These are phyloP conservation scores for Daedalea quercina DNA, from an alignment of 768 basidiomycete species.

Conservation along the genomic window DNA sequence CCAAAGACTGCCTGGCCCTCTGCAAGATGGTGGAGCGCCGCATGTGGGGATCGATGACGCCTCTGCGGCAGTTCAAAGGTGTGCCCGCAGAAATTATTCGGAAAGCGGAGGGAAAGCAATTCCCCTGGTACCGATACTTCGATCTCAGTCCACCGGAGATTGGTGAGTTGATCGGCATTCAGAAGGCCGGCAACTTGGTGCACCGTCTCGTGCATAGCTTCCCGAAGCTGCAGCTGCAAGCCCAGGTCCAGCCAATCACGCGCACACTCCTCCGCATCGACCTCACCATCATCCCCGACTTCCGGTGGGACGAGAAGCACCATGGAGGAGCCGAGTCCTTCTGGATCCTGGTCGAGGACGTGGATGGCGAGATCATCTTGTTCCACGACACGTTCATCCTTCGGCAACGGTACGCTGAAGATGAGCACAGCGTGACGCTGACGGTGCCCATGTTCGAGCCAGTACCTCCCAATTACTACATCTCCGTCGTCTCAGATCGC, in stretches of 20 bases:
- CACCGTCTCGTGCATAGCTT: constrained; percentile 93
- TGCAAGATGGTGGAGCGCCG: constrained; percentile 94
- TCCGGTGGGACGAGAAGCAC: constrained; percentile 95
- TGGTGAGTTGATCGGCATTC: constrained; percentile 90
- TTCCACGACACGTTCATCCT: constrained; percentile 94
- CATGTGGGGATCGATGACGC: constrained; percentile 98
- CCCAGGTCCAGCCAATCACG: constrained; percentile 95
- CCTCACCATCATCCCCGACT: constrained; percentile 93
- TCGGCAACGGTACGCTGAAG: constrained; percentile 85
- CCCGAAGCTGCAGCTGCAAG: constrained; percentile 91
- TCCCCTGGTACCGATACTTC: constrained; percentile 98
- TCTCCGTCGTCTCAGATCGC: constrained; percentile 88
- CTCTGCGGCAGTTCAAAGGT: constrained; percentile 91
- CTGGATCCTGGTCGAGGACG: constrained; percentile 92
- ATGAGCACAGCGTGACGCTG: constrained; percentile 91
- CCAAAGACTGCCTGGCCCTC: constrained; percentile 83
- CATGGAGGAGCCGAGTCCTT: constrained; percentile 88
- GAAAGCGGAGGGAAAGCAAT: constrained; percentile 96
- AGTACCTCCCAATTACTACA: constrained; percentile 97
- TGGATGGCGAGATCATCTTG: constrained; percentile 93
- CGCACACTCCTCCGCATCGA: constrained; percentile 89
- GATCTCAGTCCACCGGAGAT: constrained; percentile 90
- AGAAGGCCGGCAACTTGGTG: constrained; percentile 87
- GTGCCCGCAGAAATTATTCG: constrained; percentile 79
- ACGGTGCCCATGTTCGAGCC: constrained; percentile 97